These are phyloP conservation scores for Termitomyces sp. DNA, from an alignment of 768 basidiomycete genomes.

Conservation along the genomic window DNA sequence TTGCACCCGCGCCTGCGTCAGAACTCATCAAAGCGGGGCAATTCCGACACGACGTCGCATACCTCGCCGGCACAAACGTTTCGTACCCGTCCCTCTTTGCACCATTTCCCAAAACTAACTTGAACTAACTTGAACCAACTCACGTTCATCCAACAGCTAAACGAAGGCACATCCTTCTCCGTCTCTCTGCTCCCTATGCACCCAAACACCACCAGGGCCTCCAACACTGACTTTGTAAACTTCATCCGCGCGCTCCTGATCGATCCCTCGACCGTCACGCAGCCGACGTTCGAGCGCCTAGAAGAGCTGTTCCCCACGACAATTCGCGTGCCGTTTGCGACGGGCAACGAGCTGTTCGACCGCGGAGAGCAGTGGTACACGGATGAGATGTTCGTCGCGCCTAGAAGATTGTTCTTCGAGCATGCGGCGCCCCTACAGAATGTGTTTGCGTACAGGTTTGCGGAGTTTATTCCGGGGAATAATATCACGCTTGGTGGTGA, in stretches of 20 bases:
- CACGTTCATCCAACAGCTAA: too few relatives aligned
- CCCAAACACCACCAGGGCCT: constrained; percentile 28
- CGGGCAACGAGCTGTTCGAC: constrained; percentile 56
- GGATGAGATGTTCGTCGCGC: constrained; percentile 49
- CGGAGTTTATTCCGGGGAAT: constrained; percentile 53
- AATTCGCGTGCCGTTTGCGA: constrained; percentile 46
- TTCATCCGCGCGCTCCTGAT: constrained; percentile 47
- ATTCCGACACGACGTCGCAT: constrained; percentile 45
- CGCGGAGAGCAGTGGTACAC: constrained; percentile 53
- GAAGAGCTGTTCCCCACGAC: constrained; percentile 32
- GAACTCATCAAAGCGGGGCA: constrained; percentile 37
- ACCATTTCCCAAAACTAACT: too few relatives aligned
- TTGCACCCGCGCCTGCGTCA: constrained; percentile 42
- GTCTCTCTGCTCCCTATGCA: constrained; percentile 30
- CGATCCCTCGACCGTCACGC: constrained; percentile 44
- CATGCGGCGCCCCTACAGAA: constrained; percentile 41
- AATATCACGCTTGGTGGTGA: constrained; percentile 41
- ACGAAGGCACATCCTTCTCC: constrained; percentile 48
- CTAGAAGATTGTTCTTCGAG: constrained; percentile 45
- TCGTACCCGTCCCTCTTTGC: constrained; percentile 6
- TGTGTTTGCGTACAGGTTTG: constrained; percentile 50
- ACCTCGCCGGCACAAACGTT: constrained; percentile 55
- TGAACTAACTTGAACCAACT: too few relatives aligned
- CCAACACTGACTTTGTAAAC: constrained; percentile 38
- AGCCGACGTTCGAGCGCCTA: constrained; percentile 33